Evolutionary conservation across 345 rosid species (phyloP), one percentile per base, ranked within the genome.

Genomic region (Psidium guajava): DNA sequence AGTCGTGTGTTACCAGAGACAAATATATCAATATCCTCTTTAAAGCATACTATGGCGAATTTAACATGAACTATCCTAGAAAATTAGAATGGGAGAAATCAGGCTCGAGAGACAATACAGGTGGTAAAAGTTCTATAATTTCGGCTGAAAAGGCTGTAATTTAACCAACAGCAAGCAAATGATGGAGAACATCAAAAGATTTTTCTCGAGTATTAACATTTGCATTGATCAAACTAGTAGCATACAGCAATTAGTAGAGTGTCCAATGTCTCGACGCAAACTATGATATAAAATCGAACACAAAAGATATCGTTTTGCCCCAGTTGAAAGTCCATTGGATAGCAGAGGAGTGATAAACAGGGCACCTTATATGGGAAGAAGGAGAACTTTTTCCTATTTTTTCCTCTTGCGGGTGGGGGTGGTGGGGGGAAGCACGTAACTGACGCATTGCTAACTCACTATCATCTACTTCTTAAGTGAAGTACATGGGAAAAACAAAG

Each of bases 361-460:
- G 22, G 56, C 56, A 18, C 2, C 56, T 54, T 20, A 54, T 2
- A 18, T 54, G 6, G 24, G 3, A 54, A 54, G 22, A 1, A 54
- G 56, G 24, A 2, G 1, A 53, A 54, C 6, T 42, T 42, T 42
- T 42, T 42, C 6, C 44, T 5, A 36, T 42, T 42, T 42, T 57
- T 0, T 3, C 59, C 2, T 24, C 27, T 2, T 0, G 11, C 13
- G 59, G 13, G 2, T 0, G 14, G 59, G 0, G n/a, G 2, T 22
- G 27, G 27, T 12, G 12, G 2, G 2, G 0, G 61, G 14, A 57
- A 57, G 61, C 3, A 5, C 25, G 24, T 9, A 57, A 11, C 14
- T 57, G 5, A 5, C 6, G 5, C 5, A 42, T 42, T 42, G n/a
- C n/a, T n/a, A n/a, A n/a, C n/a, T n/a, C n/a, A n/a, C n/a, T n/a